These are phyloP conservation scores for Populus tremula DNA, from an alignment of 345 rosid genomes.

Conservation along the genomic window DNA sequence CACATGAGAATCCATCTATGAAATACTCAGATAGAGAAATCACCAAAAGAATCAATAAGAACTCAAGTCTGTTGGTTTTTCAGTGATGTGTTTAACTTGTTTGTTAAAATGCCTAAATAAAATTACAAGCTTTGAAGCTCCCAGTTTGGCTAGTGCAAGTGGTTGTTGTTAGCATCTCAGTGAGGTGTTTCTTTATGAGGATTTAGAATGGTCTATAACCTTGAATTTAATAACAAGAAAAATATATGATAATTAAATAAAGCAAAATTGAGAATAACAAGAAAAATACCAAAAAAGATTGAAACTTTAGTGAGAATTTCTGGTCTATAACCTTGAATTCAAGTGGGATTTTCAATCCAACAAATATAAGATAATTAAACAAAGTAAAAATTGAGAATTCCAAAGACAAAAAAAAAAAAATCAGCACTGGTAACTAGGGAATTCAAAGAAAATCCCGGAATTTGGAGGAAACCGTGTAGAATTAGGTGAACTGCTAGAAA, in stretches of 20 bases:
- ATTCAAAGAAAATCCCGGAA: background rate
- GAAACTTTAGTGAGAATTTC: background rate
- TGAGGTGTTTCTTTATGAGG: too few species aligned
- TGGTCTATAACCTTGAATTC: background rate
- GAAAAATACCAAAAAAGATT: background rate
- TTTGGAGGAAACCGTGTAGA: conserved; percentile 4
- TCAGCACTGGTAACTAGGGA: background rate
- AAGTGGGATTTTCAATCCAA: background rate
- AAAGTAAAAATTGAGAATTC: background rate
- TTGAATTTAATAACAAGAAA: too few species aligned
- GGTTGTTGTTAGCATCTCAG: too few species aligned
- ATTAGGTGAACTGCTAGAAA: conserved; percentile 1
- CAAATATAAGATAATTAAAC: background rate
- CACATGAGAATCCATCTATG: conserved; percentile 14
- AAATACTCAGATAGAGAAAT: background rate
- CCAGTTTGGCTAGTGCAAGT: too few species aligned
- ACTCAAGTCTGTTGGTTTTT: background rate
- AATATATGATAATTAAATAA: too few species aligned
- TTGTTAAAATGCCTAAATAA: too few species aligned
- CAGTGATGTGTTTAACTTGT: too few species aligned
- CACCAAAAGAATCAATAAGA: background rate
- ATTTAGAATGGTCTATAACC: too few species aligned
- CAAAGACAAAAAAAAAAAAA: background rate
- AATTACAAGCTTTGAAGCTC: too few species aligned
- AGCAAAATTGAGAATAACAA: background rate